Evolutionary conservation across 805 yeast genomes (phyloP), one percentile per base, ranked within the genome.

Genomic region (Barnettozyma vustinii): DNA sequence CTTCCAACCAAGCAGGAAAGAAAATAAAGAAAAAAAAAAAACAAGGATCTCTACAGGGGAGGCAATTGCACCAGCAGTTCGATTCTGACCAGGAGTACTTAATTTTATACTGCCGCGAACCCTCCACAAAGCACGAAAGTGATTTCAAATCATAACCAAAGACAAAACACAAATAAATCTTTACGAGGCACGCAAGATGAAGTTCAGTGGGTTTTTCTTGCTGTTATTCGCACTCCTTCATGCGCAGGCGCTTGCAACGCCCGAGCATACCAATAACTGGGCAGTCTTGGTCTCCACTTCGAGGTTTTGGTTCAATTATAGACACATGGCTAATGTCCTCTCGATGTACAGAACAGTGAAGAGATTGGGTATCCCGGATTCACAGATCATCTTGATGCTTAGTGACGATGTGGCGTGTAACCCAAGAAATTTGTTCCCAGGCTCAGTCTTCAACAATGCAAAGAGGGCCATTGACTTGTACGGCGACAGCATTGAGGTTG

Each of bases 351-450:
- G 99, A 57, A 94, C 98, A 0, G 98, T 94, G 36, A 94, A 92
- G 67, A 75, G 99, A 58, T 69, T 94, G 46, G 99, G 99, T 2
- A 94, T 94, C 23, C 99, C 99, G 0, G 99, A 94, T 69, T 90
- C 97, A 2, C 98, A 94, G 63, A 94, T 94, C 63, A 91, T 94
- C 41, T 72, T 94, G 58, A 94, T 94, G 98, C 71, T 94, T 46
- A 86, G 97, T 41, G 99, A 94, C 67, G 99, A 94, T 65, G 86
- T 92, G 44, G 96, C 98, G 3, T 94, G 99, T 66, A 94, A 94
- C 64, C 90, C 99, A 4, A 74, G 99, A 56, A 94, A 94, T 65
- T 83, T 96, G 33, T 92, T 89, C 60, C 97, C 97, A 0, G 99
- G 97, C 1, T 85, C 96, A 4, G 96, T 94, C 7, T 94, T 85